Evolutionary conservation across 176 grass and related monocot genomes (phyloP).

Genomic region (maize (Zea mays)): DNA sequence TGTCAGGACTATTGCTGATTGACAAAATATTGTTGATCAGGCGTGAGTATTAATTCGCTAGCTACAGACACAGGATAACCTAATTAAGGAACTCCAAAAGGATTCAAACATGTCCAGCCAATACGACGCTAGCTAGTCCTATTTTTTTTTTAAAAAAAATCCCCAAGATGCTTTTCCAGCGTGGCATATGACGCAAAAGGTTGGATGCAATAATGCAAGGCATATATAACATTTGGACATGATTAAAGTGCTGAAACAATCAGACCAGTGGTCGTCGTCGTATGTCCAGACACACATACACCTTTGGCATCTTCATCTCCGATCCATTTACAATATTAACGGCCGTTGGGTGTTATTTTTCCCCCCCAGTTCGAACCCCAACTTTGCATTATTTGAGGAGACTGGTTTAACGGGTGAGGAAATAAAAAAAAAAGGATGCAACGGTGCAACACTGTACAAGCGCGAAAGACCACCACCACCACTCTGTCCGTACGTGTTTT

Average conservation of each 20-base stretch:
- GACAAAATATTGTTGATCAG: neutral
- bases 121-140: neutral
- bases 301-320: neutral
- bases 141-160: neutral
- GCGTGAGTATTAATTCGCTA: neutral
- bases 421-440: neutral
- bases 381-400: neutral
- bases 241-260: neutral
- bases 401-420: neutral
- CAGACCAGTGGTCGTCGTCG: neutral
- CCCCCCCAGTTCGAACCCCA: neutral
- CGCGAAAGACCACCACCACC: no score
- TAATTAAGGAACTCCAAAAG: neutral
- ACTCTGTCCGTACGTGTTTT: no score
- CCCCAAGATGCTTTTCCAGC: constrained; percentile 18
- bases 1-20: neutral
- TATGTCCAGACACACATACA: neutral
- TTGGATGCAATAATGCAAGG: constrained; percentile 28
- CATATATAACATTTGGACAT: constrained; percentile 17
- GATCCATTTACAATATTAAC: neutral
- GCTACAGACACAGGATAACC: neutral
- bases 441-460: neutral
- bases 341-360: neutral
- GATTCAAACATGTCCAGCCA: neutral
- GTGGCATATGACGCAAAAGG: neutral